Conservation (phyloP, 1,284 basidiomycete species). For the Trichosporon faecale region DNA sequence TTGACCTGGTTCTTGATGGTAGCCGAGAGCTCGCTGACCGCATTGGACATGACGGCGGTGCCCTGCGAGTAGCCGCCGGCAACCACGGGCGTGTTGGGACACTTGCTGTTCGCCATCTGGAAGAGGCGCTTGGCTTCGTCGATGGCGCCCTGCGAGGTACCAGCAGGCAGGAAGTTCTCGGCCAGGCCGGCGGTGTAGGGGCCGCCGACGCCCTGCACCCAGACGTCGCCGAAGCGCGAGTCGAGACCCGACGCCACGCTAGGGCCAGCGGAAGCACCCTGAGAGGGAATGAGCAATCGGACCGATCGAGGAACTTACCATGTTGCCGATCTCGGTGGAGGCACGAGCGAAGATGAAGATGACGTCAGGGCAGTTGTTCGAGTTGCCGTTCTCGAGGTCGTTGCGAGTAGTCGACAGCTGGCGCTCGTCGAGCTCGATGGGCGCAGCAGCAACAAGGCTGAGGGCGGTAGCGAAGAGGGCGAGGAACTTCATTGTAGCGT, state of each 20-base stretch:
- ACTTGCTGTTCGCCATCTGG: not conserved
- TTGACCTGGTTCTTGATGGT: not conserved
- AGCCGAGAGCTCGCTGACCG: not conserved
- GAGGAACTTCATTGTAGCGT: slow-evolving; percentile 13
- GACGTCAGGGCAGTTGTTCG: not conserved
- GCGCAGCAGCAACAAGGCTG: not conserved
- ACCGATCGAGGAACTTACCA: not conserved
- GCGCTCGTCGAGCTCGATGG: not conserved
- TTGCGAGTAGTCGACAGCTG: not conserved
- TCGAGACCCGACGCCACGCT: not conserved
- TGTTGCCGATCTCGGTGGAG: slow-evolving; percentile 2
- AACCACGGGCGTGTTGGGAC: not conserved
- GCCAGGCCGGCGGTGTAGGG: not conserved
- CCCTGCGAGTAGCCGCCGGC: slow-evolving; percentile 4
- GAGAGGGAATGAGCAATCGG: not conserved
- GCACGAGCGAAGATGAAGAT: slow-evolving; percentile 7
- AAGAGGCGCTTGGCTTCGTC: slow-evolving; percentile 2
- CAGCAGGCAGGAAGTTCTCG: not conserved
- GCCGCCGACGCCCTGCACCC: not conserved
- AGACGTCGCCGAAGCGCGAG: not conserved
- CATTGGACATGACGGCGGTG: not conserved
- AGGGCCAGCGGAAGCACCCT: not conserved
- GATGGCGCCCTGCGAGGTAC: not conserved
- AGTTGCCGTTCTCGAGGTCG: slow-evolving; percentile 6
- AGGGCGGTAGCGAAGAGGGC: slow-evolving; percentile 10